Conservation (phyloP, 2,329 filamentous ascomycete species). For the Neonectria neomacrospora region DNA sequence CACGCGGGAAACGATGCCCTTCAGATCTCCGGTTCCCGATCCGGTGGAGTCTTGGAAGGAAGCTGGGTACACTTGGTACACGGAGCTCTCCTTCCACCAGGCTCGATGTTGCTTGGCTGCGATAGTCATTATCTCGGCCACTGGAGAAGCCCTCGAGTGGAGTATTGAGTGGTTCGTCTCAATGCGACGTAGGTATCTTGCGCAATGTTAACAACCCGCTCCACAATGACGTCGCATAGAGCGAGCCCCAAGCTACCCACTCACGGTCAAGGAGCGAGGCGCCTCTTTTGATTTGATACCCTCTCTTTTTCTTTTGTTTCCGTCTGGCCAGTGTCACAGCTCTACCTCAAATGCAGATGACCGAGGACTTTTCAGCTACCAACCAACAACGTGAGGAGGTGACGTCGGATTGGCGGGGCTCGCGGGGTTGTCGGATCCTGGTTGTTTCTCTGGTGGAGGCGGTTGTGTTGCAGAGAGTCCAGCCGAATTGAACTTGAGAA, state of each 20-base stretch:
- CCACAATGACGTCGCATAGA: conserved; percentile 24
- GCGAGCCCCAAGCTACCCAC: conserved; percentile 16
- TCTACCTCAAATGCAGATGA: background rate
- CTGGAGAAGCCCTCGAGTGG: background rate
- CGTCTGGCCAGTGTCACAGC: background rate
- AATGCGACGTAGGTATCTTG: conserved; percentile 10
- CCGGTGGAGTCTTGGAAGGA: conserved; percentile 69
- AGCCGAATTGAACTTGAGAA: conserved; percentile 10
- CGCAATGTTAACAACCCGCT: conserved; percentile 23
- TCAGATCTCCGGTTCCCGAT: conserved; percentile 66
- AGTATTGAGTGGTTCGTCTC: background rate
- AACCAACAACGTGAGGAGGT: conserved; percentile 20
- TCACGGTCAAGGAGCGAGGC: conserved; percentile 24
- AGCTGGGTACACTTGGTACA: conserved; percentile 72
- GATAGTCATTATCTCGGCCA: conserved; percentile 37
- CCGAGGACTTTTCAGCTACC: conserved; percentile 4
- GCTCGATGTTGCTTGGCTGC: conserved; percentile 42
- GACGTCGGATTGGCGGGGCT: conserved; percentile 26
- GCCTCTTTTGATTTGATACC: conserved; percentile 4
- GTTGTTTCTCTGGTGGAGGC: conserved; percentile 19
- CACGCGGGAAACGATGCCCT: conserved; percentile 66
- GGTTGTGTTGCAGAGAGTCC: conserved; percentile 25
- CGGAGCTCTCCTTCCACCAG: conserved; percentile 71
- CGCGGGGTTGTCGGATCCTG: conserved; percentile 13
- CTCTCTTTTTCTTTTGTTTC: conserved; percentile 2